phyloP scores from a whole-genome alignment of 805 yeast species.

The Wickerhamomyces bovis region DNA sequence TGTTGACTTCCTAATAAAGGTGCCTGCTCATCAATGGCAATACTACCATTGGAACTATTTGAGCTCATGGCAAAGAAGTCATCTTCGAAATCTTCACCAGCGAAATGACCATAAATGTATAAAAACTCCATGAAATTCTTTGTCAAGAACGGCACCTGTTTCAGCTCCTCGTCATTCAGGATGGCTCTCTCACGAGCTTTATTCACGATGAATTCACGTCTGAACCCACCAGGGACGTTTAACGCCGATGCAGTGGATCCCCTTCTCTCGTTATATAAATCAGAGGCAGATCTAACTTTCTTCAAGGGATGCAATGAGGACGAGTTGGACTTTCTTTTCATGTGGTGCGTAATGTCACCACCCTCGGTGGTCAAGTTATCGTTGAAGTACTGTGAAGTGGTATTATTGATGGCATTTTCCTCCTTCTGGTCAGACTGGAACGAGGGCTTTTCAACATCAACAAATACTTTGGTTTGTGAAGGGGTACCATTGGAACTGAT shows the following conservation, averaged over 20 bases:
- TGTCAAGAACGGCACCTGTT: slow-evolving; percentile 46
- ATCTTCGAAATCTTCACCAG: slow-evolving; percentile 78
- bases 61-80: slow-evolving; percentile 45
- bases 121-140: slow-evolving; percentile 72
- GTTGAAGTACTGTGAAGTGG: slow-evolving; percentile 12
- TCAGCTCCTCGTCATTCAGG: slow-evolving; percentile 22
- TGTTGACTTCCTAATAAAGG: slow-evolving; percentile 17
- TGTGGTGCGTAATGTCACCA: slow-evolving; percentile 22
- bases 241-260: slow-evolving; percentile 62
- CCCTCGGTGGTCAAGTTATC: slow-evolving; percentile 16
- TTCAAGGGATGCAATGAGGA: slow-evolving; percentile 7
- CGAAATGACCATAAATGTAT: slow-evolving; percentile 79
- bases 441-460: slow-evolving; percentile 12
- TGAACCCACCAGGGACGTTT: slow-evolving; percentile 78
- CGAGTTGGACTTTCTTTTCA: slow-evolving; percentile 10
- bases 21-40: slow-evolving; percentile 22
- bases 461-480: slow-evolving; percentile 2
- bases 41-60: slow-evolving; percentile 28
- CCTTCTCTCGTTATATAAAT: slow-evolving; percentile 31
- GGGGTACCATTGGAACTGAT: neutral
- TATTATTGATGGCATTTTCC: neutral
- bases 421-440: slow-evolving; percentile 9
- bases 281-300: slow-evolving; percentile 17
- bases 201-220: slow-evolving; percentile 58
- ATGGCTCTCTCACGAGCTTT: slow-evolving; percentile 24